phyloP scores from a whole-genome alignment of 306 rosid species.

The Sicyos baderoa region DNA sequence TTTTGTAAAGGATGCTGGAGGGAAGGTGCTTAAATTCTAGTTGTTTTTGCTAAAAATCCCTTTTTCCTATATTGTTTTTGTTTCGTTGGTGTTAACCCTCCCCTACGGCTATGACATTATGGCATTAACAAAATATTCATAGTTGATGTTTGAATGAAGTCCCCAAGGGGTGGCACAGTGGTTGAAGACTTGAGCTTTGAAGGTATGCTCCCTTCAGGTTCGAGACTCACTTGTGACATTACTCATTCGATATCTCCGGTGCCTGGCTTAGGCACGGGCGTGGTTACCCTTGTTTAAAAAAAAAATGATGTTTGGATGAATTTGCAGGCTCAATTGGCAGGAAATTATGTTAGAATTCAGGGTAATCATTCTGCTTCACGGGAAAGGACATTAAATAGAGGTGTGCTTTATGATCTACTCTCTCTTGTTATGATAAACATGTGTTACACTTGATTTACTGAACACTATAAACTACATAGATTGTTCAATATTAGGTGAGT shows the following conservation, averaged over 20 bases:
- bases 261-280: too few relatives aligned
- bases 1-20: conserved; percentile 20
- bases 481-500: neutral
- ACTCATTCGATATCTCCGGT: too few relatives aligned
- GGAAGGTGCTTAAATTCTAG: conserved; percentile 20
- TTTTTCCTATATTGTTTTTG: neutral
- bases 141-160: conserved; percentile 7
- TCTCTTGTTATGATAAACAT: neutral
- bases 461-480: neutral
- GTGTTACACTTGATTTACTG: neutral
- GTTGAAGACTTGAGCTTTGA: too few relatives aligned
- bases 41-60: neutral
- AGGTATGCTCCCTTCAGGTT: too few relatives aligned
- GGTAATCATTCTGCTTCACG: conserved; percentile 29
- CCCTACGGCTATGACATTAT: neutral
- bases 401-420: conserved; percentile 6
- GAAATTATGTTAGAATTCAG: conserved; percentile 20
- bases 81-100: neutral
- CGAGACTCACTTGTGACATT: too few relatives aligned
- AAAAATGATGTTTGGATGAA: conserved; percentile 11
- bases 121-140: neutral
- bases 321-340: conserved; percentile 25
- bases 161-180: too few relatives aligned
- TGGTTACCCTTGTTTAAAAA: too few relatives aligned
- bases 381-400: conserved; percentile 20